Base-by-base conservation (phyloP, 2,329 filamentous ascomycete species). In the Ceratocystis papillata region DNA sequence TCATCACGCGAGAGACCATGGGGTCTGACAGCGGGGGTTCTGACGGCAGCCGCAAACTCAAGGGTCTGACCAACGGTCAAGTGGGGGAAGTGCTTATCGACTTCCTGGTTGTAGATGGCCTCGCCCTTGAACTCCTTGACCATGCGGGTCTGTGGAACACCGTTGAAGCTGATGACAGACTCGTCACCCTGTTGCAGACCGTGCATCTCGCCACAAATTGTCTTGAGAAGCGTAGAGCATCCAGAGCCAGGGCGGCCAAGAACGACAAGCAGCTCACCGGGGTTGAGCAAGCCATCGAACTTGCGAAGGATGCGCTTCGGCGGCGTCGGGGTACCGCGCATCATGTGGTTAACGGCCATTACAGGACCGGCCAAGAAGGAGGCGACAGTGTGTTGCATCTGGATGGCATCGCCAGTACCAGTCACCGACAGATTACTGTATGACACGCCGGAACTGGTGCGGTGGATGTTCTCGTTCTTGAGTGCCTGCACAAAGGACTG, bases 71-170 rank as follows among this genome's bases (percentile, higher is more conserved):
- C 84, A 10, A 92, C 87, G 0, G 86, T 89, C 25, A 94, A 76
- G n/a, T 88, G 86, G 0, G 88, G 85, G 69, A 90, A 92, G 72
- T 92, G 88, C 33, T 87, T 80, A 72, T 90, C 87, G 33, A 81
- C 79, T 75, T 93, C 89, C 15, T 89, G 86, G 70, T 90, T 90
- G 73, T 93, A 92, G 12, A 89, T 78, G 1, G 86, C 80, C 73
- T 85, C 85, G 50, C 84, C 85, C 67, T 83, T 80, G 71, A 86
- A 88, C 70, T 86, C 79, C 67, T 79, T 79, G 62, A 77, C 76
- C 79, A 86, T 85, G 65, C 77, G 73, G 66, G 76, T 72, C 68
- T 79, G 78, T 0, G 78, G 73, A n/a, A 81, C 80, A 22, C 85
- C 86, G 65, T 87, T 81, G 73, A 88, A 89, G 71, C 86, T 81